A percentile compares a stretch with the other conserved stretches of the same genome.
phyloP scores from a whole-genome alignment of 441 rosid species.

The Sinapis alba region DNA sequence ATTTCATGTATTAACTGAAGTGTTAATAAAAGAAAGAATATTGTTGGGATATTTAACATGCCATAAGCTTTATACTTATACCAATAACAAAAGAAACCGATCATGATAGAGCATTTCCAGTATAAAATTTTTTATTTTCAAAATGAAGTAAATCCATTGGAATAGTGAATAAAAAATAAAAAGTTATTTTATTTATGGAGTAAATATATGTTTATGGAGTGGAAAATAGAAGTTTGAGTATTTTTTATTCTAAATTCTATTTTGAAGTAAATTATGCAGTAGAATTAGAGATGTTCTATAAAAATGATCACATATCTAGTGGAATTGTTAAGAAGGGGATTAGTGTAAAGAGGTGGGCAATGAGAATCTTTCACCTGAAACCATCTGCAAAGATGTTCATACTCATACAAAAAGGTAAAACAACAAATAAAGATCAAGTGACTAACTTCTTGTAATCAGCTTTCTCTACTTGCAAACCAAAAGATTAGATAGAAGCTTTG shows the following conservation, averaged over 20 bases:
- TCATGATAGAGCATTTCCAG: too few species aligned
- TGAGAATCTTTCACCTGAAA: conserved; percentile 1
- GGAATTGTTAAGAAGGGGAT: neutral
- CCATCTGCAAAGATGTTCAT: conserved; percentile 10
- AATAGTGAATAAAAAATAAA: too few species aligned
- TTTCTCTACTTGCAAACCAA: neutral
- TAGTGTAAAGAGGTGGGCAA: neutral
- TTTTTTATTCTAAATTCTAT: too few species aligned
- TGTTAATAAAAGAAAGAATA: conserved; percentile 13
- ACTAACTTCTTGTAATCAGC: neutral
- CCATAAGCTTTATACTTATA: neutral
- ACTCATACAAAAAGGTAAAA: neutral
- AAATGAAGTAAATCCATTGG: too few species aligned
- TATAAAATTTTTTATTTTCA: too few species aligned
- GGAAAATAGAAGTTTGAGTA: too few species aligned
- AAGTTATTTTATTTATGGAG: too few species aligned
- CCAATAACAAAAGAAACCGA: neutral
- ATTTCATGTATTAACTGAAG: conserved; percentile 3
- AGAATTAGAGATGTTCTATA: too few species aligned
- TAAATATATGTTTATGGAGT: too few species aligned
- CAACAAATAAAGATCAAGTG: neutral
- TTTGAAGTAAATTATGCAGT: too few species aligned
- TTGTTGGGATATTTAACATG: conserved; percentile 19
- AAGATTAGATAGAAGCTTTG: neutral
- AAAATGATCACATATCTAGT: neutral